These are phyloP conservation scores for Eucalyptus marginata DNA, from an alignment of 345 rosid genomes.

Conservation along the genomic window DNA sequence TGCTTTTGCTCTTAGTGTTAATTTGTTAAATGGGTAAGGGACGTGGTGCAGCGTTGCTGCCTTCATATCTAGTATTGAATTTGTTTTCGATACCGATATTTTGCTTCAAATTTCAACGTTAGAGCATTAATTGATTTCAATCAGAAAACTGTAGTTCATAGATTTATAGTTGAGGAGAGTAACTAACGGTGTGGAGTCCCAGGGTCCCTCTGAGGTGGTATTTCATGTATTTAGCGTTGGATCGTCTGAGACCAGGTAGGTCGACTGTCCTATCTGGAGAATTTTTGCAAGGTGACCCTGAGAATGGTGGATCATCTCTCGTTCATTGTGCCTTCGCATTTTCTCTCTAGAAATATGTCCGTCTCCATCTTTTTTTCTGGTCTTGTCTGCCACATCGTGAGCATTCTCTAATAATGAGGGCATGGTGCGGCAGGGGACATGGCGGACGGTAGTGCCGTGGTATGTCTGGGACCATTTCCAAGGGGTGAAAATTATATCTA, in stretches of 20 bases:
- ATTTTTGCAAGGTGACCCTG: slow-evolving; percentile 37
- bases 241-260: slow-evolving; percentile 59
- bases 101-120: neutral
- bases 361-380: neutral
- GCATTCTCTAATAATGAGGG: neutral
- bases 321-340: neutral
- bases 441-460: neutral
- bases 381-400: neutral
- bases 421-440: neutral
- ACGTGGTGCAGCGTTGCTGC: neutral
- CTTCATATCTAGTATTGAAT: neutral
- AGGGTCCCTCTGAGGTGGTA: slow-evolving; percentile 16
- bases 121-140: slow-evolving; percentile 6
- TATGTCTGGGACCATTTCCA: neutral
- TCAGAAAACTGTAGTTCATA: slow-evolving; percentile 5
- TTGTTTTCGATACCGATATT: neutral
- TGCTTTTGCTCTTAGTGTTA: neutral
- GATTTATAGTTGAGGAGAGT: slow-evolving; percentile 11
- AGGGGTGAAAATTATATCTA: neutral
- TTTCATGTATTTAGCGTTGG: slow-evolving; percentile 27
- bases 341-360: neutral
- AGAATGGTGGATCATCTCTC: slow-evolving; percentile 15
- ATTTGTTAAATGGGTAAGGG: neutral
- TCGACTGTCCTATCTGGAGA: slow-evolving; percentile 26
- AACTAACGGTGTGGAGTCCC: neutral